Base-by-base conservation (phyloP, 768 basidiomycete species). In the Panaeolus papilionaceus region DNA sequence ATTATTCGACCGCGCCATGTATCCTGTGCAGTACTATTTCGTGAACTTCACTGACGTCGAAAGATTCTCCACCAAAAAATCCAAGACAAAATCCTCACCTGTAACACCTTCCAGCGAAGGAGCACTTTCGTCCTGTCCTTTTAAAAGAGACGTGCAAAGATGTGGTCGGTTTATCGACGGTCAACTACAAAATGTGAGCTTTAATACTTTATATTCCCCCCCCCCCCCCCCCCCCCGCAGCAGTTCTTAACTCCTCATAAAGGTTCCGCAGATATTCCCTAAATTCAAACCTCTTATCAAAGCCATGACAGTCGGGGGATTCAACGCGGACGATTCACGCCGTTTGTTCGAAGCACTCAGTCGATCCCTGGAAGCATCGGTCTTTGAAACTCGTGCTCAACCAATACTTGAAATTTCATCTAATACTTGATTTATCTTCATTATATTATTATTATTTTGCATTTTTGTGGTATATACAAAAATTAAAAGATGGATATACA, bases 331-430 rank as follows among this genome's bases (percentile, higher is more conserved):
- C 42, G 84, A 83, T 62, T 75, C 84, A 1, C 79, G 83, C 11
- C 83, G 82, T 63, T 75, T 86, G 58, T 86, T 86, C 65, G 85
- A 87, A 68, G 83, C 84, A 11, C 73, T 85, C 6, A 83, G 81
- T 68, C 80, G 80, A 65, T 77, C 83, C 6, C 73, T 87, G 14
- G 81, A 84, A 39, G 76, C 80, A 3, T 72, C 78, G 7, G 75
- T 81, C 3, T 84, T 85, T 69, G 83, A 85, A 38, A 68, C 68
- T 40, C 61, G 16, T 11, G 64, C 70, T 37, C 38, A 65, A 23
- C 61, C 64, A 66, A 64, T 20, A 49, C 54, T 51, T 16, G 54
- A 58, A 18, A 37, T 2, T 58, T 12, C 33, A 49, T 49, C n/a
- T 49, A 23, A 6, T 20, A 26, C 12, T 49, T 49, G 20, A 49